phyloP scores from a whole-genome alignment of 208 protist species.

The Herpetomonas muscarum region DNA sequence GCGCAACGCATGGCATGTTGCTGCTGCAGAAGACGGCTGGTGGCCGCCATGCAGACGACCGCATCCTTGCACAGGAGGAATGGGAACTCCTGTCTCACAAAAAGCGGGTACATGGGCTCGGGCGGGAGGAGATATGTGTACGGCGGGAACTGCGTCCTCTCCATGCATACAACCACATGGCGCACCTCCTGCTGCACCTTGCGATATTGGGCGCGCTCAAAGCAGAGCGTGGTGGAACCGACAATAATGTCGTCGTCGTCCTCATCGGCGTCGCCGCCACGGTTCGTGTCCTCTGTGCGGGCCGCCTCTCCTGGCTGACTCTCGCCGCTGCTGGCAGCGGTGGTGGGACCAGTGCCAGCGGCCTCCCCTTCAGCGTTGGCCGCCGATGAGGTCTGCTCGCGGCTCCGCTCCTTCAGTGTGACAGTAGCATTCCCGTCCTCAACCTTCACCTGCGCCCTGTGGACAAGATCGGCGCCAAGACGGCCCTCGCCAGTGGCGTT shows the following conservation, averaged over 20 bases:
- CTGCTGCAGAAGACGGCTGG: slow-evolving; percentile 7
- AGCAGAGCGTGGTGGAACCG: slow-evolving; percentile 42
- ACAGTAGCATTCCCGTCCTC: not conserved
- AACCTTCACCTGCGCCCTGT: not conserved
- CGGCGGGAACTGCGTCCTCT: slow-evolving; percentile 40
- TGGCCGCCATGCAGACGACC: slow-evolving; percentile 56
- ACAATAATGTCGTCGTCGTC: slow-evolving; percentile 34
- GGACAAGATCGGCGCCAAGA: not conserved
- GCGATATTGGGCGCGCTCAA: slow-evolving; percentile 49
- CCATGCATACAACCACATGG: slow-evolving; percentile 41
- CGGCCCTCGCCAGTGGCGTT: not conserved
- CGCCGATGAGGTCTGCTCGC: too few species aligned
- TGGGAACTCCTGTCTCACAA: slow-evolving; percentile 40
- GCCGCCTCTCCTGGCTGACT: slow-evolving; percentile 1
- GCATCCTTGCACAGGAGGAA: slow-evolving; percentile 69
- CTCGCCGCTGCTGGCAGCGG: not conserved
- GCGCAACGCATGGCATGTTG: not conserved
- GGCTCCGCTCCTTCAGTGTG: not conserved
- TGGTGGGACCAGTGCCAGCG: too few species aligned
- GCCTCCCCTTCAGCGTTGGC: too few species aligned
- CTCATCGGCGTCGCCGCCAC: slow-evolving; percentile 4
- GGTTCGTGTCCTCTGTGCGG: not conserved
- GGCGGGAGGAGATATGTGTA: slow-evolving; percentile 77
- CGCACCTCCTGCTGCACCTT: slow-evolving; percentile 64
- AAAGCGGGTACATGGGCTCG: slow-evolving; percentile 69